Evolutionary conservation across 2,329 filamentous ascomycete genomes (phyloP).

Genomic region (Colletotrichum theobromicola): DNA sequence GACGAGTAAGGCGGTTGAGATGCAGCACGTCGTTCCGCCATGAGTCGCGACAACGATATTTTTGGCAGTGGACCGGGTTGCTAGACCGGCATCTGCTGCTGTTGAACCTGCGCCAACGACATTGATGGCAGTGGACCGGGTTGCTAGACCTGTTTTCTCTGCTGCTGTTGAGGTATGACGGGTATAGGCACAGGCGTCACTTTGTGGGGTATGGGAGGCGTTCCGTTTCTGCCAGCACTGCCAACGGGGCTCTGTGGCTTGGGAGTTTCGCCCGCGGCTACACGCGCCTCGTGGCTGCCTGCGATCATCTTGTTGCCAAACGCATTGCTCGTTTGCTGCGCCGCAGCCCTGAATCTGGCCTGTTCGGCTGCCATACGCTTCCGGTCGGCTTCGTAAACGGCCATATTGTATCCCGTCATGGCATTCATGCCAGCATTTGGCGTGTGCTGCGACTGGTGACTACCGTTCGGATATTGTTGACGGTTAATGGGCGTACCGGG

Average conservation of each 20-base stretch:
- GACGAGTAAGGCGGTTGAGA: not conserved
- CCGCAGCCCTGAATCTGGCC: conserved; percentile 52
- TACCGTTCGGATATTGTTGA: conserved; percentile 36
- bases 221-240: conserved; percentile 33
- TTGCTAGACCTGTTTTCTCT: conserved; percentile 20
- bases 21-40: not conserved
- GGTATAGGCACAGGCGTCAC: conserved; percentile 51
- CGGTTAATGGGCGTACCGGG: conserved; percentile 27
- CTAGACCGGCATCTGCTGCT: conserved; percentile 27
- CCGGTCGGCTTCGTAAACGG: conserved; percentile 10
- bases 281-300: conserved; percentile 47
- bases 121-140: not conserved
- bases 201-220: conserved; percentile 40
- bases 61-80: not conserved
- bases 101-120: conserved; percentile 23
- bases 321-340: conserved; percentile 46
- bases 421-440: conserved; percentile 28
- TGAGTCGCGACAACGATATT: not conserved
- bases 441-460: conserved; percentile 36
- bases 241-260: conserved; percentile 37
- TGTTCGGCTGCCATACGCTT: conserved; percentile 49
- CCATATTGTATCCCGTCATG: conserved; percentile 12
- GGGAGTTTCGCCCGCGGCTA: conserved; percentile 34
- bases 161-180: conserved; percentile 43
- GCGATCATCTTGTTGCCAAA: conserved; percentile 47